Evolutionary conservation across 176 grass and related monocot genomes (phyloP).

Genomic region (Oryza coarctata): DNA sequence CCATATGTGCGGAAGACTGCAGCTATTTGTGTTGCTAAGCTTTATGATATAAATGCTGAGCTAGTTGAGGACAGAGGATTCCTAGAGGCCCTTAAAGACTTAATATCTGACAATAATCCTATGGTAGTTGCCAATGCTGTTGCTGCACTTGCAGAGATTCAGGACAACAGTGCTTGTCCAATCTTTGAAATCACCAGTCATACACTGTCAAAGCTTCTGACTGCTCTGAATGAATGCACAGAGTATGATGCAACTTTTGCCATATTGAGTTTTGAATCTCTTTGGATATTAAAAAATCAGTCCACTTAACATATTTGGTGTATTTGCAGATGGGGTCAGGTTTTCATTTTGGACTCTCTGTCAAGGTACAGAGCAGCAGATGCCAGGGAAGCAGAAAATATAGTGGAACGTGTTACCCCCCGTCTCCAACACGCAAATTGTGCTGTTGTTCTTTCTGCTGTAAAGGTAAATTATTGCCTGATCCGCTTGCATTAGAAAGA

Average conservation of each 20-base stretch:
- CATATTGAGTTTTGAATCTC: conserved; percentile 22
- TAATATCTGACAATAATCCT: conserved; percentile 99
- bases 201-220: conserved; percentile 94
- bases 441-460: conserved; percentile 97
- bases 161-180: conserved; percentile 71
- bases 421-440: conserved; percentile 99
- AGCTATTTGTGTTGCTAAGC: conserved; percentile 97
- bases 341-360: conserved; percentile 97
- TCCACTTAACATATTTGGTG: conserved; percentile 21
- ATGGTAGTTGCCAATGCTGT: conserved; percentile 99
- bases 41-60: conserved; percentile 99
- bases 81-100: conserved; percentile 86
- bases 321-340: conserved; percentile 86
- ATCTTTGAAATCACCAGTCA: conserved; percentile 98
- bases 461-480: conserved; percentile 64
- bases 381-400: conserved; percentile 91
- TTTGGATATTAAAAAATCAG: not conserved
- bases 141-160: conserved; percentile 96
- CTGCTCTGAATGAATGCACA: conserved; percentile 97
- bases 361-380: conserved; percentile 84
- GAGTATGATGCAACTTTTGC: conserved; percentile 61
- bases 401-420: conserved; percentile 88
- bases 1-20: conserved; percentile 98
- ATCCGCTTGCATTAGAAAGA: conserved; percentile 11
- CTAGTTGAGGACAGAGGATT: conserved; percentile 98